Evolutionary conservation across 2,329 filamentous ascomycete genomes (phyloP).

Genomic region (Fusarium paranaense): DNA sequence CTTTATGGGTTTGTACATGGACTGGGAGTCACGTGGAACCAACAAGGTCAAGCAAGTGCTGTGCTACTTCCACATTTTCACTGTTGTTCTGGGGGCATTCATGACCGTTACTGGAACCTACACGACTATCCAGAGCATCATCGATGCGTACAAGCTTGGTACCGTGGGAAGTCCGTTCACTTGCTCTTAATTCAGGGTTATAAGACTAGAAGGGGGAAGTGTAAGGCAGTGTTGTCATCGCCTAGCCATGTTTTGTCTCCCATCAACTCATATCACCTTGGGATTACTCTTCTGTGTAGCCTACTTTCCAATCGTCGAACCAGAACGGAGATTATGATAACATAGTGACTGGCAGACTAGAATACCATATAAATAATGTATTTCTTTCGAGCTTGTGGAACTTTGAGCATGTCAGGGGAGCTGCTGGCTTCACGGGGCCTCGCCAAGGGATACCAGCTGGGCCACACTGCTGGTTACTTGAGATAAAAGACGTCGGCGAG

Average conservation of each 20-base stretch:
- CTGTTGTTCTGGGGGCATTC: slow-evolving; percentile 34
- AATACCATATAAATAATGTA: not conserved
- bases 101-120: slow-evolving; percentile 43
- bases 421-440: not conserved
- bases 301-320: not conserved
- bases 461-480: not conserved
- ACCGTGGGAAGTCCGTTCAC: slow-evolving; percentile 36
- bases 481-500: not conserved
- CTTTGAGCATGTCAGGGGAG: not conserved
- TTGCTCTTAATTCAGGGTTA: slow-evolving; percentile 10
- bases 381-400: not conserved
- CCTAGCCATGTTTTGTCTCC: not conserved
- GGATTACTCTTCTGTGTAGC: not conserved
- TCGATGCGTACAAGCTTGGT: slow-evolving; percentile 40
- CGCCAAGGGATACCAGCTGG: not conserved
- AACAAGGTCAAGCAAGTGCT: slow-evolving; percentile 14
- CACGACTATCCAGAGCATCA: slow-evolving; percentile 43
- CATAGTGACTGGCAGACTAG: not conserved
- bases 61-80: slow-evolving; percentile 30
- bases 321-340: not conserved
- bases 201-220: not conserved
- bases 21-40: slow-evolving; percentile 3
- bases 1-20: slow-evolving; percentile 40
- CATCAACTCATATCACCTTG: not conserved
- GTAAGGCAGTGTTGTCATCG: not conserved